These are phyloP conservation scores for Talaromyces stipitatus DNA, from an alignment of 495 filamentous ascomycete genomes.

Conservation along the genomic window DNA sequence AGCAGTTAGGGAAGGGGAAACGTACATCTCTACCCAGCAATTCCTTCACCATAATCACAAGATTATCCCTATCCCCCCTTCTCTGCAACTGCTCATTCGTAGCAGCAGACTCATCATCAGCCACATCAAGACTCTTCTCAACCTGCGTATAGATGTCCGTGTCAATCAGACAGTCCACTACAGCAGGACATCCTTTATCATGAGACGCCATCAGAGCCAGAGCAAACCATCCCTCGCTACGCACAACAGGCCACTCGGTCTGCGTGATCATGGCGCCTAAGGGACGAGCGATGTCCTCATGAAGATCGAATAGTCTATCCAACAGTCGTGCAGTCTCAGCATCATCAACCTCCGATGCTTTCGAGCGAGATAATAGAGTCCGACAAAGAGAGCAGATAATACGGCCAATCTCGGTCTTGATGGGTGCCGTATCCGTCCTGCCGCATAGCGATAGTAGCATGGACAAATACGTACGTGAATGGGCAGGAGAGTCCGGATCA, in stretches of 20 bases:
- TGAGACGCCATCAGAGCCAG: slow-evolving; percentile 60
- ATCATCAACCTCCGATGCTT: slow-evolving; percentile 15
- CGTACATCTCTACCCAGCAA: slow-evolving; percentile 46
- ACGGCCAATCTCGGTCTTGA: slow-evolving; percentile 67
- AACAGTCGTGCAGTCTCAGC: slow-evolving; percentile 22
- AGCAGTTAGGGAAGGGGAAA: background rate
- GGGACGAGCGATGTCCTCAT: slow-evolving; percentile 43
- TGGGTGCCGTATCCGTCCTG: slow-evolving; percentile 53
- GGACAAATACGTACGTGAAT: slow-evolving; percentile 47
- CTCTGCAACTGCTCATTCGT: slow-evolving; percentile 22
- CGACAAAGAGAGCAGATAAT: slow-evolving; percentile 58
- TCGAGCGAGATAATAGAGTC: slow-evolving; percentile 38
- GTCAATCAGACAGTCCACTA: slow-evolving; percentile 41
- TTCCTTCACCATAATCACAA: slow-evolving; percentile 52
- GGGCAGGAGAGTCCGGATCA: slow-evolving; percentile 29
- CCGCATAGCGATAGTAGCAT: slow-evolving; percentile 50
- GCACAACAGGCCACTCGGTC: slow-evolving; percentile 59
- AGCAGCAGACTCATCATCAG: slow-evolving; percentile 9
- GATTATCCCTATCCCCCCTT: slow-evolving; percentile 55
- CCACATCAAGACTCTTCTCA: slow-evolving; percentile 43
- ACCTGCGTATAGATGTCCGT: slow-evolving; percentile 38
- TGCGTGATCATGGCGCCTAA: slow-evolving; percentile 59
- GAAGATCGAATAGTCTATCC: slow-evolving; percentile 42
- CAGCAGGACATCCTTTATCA: slow-evolving; percentile 41
- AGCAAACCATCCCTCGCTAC: slow-evolving; percentile 67